These are phyloP conservation scores for Pseudomonodictys pantanalensis DNA, from an alignment of 495 filamentous ascomycete species.

Conservation along the genomic window DNA sequence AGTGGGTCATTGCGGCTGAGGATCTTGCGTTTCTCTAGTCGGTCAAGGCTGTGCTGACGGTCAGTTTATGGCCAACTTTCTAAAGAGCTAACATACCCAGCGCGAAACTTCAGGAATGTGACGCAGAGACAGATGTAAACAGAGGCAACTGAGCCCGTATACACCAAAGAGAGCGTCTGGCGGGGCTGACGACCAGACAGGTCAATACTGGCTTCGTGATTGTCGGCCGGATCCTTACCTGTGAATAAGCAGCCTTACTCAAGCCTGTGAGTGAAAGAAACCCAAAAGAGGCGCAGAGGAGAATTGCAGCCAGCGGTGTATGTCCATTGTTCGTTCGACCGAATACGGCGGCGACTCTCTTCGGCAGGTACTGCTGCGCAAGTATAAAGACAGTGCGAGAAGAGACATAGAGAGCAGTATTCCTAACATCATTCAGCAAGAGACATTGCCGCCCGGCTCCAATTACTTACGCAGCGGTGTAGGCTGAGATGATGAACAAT, in stretches of 20 bases:
- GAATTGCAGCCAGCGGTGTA: constrained; percentile 14
- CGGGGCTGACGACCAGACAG: constrained; percentile 4
- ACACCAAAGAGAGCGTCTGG: constrained; percentile 14
- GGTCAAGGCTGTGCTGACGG: constrained; percentile 1
- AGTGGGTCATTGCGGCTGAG: constrained; percentile 11
- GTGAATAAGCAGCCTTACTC: constrained; percentile 7
- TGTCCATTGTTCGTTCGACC: constrained; percentile 20
- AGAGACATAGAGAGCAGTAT: constrained; percentile 17
- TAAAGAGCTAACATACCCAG: constrained; percentile 3
- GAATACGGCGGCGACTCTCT: neutral
- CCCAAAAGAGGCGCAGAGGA: constrained; percentile 10
- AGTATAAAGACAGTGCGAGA: constrained; percentile 12
- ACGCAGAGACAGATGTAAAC: constrained; percentile 10
- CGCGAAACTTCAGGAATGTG: constrained; percentile 20
- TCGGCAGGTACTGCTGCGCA: constrained; percentile 13
- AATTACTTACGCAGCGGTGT: constrained; percentile 17
- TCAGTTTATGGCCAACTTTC: neutral
- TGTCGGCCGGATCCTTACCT: constrained; percentile 1
- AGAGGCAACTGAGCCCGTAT: constrained; percentile 9
- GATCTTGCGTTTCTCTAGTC: constrained; percentile 6
- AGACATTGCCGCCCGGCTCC: neutral
- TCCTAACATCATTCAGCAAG: neutral
- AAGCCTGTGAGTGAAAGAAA: constrained; percentile 20
- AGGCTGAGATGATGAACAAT: constrained; percentile 21
- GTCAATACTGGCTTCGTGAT: neutral